phyloP scores from a whole-genome alignment of 441 rosid genomes.

The Aleurites moluccanus region DNA sequence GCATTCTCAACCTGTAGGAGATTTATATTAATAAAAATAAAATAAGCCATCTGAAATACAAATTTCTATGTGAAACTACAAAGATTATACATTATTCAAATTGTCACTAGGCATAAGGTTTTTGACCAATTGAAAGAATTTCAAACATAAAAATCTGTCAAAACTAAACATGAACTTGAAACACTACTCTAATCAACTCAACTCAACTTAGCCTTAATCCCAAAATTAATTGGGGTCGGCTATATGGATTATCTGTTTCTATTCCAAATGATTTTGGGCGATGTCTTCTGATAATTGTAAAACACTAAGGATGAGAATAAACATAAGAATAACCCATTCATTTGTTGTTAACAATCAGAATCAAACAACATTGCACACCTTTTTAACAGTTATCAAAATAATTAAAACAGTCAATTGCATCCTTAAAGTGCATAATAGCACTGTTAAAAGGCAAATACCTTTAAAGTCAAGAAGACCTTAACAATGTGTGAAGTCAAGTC shows the following conservation, averaged over 20 bases:
- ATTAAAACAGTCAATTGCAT: background rate
- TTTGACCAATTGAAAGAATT: background rate
- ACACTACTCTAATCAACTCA: too few species aligned
- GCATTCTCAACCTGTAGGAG: conserved; percentile 71
- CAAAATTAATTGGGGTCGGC: too few species aligned
- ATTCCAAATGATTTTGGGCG: too few species aligned
- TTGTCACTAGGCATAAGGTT: background rate
- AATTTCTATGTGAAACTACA: background rate
- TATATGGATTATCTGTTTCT: too few species aligned
- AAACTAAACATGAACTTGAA: background rate
- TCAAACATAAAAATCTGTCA: background rate
- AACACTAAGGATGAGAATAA: background rate
- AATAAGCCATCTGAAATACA: background rate
- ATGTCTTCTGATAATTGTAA: too few species aligned
- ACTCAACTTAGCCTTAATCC: too few species aligned
- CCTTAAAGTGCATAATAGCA: background rate
- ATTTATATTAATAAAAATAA: conserved; percentile 15
- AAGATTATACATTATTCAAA: background rate
- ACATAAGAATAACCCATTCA: background rate
- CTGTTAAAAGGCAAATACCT: conserved; percentile 46
- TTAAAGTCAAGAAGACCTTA: conserved; percentile 77
- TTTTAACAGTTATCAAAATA: background rate
- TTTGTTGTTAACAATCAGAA: background rate
- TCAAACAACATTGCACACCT: background rate
- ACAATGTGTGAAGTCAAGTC: conserved; percentile 87